Evolutionary conservation across 2,329 filamentous ascomycete genomes (phyloP), one percentile per base, ranked within the genome.

Genomic region (Penicillium sp.): DNA sequence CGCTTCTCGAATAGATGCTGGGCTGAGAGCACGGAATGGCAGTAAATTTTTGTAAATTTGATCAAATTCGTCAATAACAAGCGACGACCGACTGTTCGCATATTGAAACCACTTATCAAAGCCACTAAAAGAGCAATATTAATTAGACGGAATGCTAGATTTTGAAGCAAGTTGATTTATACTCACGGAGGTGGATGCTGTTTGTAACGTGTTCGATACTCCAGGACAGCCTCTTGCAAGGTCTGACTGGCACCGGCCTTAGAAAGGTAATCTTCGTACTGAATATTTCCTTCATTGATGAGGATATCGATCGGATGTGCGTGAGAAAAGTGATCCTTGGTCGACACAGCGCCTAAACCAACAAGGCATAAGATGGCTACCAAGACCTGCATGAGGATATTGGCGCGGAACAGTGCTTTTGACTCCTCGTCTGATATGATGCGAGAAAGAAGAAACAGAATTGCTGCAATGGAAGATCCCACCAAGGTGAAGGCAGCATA

Each of bases 31-130:
- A 43, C 78, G 81, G 59, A 86, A 87, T 1, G 83, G 83, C 7
- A 80, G 69, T 8, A 87, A 66, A 59, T 86, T 82, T 19, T 79
- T 66, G 56, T 85, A 70, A 14, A 87, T 84, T 58, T 81, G 82
- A 68, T 86, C 82, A 56, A 80, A 87, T 58, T 85, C 81, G 56
- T 87, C 84, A 45, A 86, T 81, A 8, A 86, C 69, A 4, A 79
- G 65, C 1, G 82, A 81, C 13, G 77, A 79, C 34, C 78, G 77
- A 6, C 69, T 76, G 5, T 72, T 78, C 1, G 84, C 83, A 65
- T 80, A 86, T 33, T 78, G 67, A 61, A 83, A 86, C 84, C 84
- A 87, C 53, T 78, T 72, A 57, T 86, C 81, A 59, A 87, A 87
- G 11, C 79, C 79, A 9, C 72, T 75, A 43, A n/a, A 34, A 21